These are phyloP conservation scores for Acanthamoeba healyi DNA, from an alignment of 208 protist genomes.

Conservation along the genomic window DNA sequence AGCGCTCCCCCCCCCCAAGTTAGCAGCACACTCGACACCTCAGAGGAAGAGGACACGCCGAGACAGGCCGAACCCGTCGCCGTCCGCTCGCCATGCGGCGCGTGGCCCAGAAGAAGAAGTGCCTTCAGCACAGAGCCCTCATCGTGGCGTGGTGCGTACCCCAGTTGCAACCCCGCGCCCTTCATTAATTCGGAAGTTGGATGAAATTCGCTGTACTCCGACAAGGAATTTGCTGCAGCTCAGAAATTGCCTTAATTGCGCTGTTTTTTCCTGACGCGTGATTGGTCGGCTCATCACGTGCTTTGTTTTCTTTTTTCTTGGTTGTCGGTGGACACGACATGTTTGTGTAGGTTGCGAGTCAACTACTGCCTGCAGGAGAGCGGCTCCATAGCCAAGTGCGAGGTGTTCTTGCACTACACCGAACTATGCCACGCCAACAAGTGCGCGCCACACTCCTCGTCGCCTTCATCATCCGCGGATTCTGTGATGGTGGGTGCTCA, in stretches of 20 bases:
- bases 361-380: slow-evolving; percentile 17
- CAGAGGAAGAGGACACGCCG: too few species aligned
- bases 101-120: slow-evolving; percentile 31
- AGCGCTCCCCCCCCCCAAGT: too few species aligned
- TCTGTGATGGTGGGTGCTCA: too few species aligned
- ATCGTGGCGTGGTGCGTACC: slow-evolving; percentile 11
- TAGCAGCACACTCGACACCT: too few species aligned
- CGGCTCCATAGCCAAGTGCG: slow-evolving; percentile 32
- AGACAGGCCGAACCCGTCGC: too few species aligned
- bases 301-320: neutral
- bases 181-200: neutral
- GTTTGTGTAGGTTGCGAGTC: neutral
- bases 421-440: slow-evolving; percentile 33
- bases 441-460: neutral
- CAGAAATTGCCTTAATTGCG: too few species aligned
- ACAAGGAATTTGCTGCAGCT: too few species aligned
- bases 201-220: neutral
- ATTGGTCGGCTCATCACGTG: too few species aligned
- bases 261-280: too few species aligned
- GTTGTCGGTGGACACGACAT: neutral
- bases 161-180: neutral
- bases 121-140: neutral
- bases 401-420: slow-evolving; percentile 36
- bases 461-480: too few species aligned
- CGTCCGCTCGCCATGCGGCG: too few species aligned